Conservation (phyloP, 2,329 filamentous ascomycete species). For the Exophiala sp. region DNA sequence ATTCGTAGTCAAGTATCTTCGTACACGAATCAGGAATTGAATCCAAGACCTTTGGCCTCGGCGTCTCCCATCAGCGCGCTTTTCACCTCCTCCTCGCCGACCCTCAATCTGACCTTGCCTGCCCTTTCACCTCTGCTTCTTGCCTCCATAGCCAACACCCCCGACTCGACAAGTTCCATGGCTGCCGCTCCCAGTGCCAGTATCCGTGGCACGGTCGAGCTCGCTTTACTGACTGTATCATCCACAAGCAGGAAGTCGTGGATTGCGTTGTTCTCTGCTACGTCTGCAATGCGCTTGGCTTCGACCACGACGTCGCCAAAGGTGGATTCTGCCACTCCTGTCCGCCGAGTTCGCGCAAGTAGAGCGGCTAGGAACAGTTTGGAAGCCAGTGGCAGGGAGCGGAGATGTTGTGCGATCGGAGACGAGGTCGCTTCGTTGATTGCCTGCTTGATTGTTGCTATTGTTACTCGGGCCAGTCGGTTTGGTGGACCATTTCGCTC, state of each 20-base stretch:
- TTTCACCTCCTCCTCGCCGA: conserved; percentile 86
- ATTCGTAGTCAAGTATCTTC: too few species aligned
- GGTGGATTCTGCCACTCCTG: conserved; percentile 78
- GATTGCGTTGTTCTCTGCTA: conserved; percentile 52
- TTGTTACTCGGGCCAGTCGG: conserved; percentile 64
- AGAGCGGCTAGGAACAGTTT: conserved; percentile 84
- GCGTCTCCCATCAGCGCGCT: conserved; percentile 82
- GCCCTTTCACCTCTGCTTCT: conserved; percentile 71
- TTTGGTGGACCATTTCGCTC: conserved; percentile 19
- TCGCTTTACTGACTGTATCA: conserved; percentile 17
- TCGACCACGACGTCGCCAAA: conserved; percentile 88
- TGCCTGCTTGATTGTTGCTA: conserved; percentile 85
- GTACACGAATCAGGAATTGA: conserved; percentile 35
- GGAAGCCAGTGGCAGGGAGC: conserved; percentile 69
- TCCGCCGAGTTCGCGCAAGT: conserved; percentile 69
- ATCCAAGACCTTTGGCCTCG: conserved; percentile 74
- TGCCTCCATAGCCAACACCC: conserved; percentile 77
- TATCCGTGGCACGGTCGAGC: conserved; percentile 41
- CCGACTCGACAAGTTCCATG: conserved; percentile 77
- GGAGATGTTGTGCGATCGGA: conserved; percentile 82
- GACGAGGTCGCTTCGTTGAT: conserved; percentile 93
- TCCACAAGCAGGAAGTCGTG: conserved; percentile 54
- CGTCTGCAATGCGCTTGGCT: conserved; percentile 60
- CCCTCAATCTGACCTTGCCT: conserved; percentile 76
- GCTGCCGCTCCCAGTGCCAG: conserved; percentile 65